phyloP scores from a whole-genome alignment of 371 early-diverging fungal genomes.

The Lichtheimia corymbifera region DNA sequence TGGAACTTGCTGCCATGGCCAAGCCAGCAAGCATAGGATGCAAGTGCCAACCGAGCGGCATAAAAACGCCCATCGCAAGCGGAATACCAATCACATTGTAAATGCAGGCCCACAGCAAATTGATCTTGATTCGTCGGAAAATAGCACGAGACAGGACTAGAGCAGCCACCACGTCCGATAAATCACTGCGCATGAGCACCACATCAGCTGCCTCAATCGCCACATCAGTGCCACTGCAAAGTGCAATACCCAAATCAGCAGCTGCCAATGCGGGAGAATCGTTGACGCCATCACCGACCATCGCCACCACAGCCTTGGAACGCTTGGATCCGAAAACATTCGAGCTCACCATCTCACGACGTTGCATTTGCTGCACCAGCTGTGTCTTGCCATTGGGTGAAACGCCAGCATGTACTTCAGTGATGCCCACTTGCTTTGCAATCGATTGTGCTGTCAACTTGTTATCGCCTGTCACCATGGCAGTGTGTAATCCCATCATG shows the following conservation, averaged over 20 bases:
- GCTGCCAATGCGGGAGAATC: conserved; percentile 95
- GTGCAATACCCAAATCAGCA: conserved; percentile 93
- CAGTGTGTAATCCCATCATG: conserved; percentile 72
- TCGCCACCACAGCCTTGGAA: conserved; percentile 66
- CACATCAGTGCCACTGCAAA: conserved; percentile 92
- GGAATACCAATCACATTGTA: conserved; percentile 93
- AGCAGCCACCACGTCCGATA: conserved; percentile 84
- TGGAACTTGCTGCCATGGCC: conserved; percentile 94
- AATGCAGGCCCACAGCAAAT: conserved; percentile 87
- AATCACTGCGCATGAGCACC: conserved; percentile 80
- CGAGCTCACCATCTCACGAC: conserved; percentile 13
- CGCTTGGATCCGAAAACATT: neutral
- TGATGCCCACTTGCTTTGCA: conserved; percentile 72
- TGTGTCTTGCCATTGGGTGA: conserved; percentile 88
- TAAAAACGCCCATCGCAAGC: conserved; percentile 90
- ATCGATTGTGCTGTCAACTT: conserved; percentile 75
- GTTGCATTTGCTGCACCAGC: conserved; percentile 69
- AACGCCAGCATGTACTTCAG: conserved; percentile 88
- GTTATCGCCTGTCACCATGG: conserved; percentile 96
- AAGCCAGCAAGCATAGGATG: conserved; percentile 93
- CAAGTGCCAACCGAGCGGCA: conserved; percentile 81
- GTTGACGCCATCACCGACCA: conserved; percentile 99
- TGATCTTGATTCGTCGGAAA: conserved; percentile 80
- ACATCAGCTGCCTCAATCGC: conserved; percentile 94
- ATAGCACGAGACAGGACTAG: conserved; percentile 84